Evolutionary conservation across 2,329 filamentous ascomycete genomes (phyloP), one percentile per base, ranked within the genome.

Genomic region (Venturia oleaginea): DNA sequence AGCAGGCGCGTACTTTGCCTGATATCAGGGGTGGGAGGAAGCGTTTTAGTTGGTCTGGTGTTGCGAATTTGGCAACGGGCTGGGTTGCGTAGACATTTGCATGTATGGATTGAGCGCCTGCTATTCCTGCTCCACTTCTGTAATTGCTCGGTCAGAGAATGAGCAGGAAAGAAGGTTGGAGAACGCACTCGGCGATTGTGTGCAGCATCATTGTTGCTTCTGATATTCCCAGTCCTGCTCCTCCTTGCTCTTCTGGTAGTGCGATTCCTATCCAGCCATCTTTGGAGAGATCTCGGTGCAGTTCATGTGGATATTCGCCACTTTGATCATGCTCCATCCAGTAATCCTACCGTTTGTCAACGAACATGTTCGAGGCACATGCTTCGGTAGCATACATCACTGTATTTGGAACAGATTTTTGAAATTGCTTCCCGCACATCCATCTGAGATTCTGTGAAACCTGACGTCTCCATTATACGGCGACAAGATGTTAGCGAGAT

Each of bases 161-260:
- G 40, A 22, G n/a, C 13, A 17, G 8, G 7, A 22, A 43, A 32
- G n/a, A 34, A 48, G 19, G 30, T 19, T 40, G 59, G 32, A 48
- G n/a, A 17, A 62, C 72, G 17, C 69, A 87, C 76, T 92, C 88
- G 0, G 87, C 79, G 65, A 92, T 90, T 2, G 89, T 90, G 70
- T 95, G 90, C 80, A 94, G 83, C 89, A 94, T 93, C 83, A 93
- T 89, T 0, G 87, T 90, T 0, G 90, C 90, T 72, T 94, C 90
- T 0, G 88, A 87, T 42, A 95, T 91, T 10, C 86, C 90, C 10
- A 95, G 76, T 0, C 88, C 89, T 0, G 88, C 83, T 0, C 90
- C 91, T 3, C 91, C 90, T 0, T 91, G 81, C 0, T 83, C 79
- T 71, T 92, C 88, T 0, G 90, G 89, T 3, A 94, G 77, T 0